phyloP scores from a whole-genome alignment of 148 eudicot genomes.

The Salicornia ramosissima region DNA sequence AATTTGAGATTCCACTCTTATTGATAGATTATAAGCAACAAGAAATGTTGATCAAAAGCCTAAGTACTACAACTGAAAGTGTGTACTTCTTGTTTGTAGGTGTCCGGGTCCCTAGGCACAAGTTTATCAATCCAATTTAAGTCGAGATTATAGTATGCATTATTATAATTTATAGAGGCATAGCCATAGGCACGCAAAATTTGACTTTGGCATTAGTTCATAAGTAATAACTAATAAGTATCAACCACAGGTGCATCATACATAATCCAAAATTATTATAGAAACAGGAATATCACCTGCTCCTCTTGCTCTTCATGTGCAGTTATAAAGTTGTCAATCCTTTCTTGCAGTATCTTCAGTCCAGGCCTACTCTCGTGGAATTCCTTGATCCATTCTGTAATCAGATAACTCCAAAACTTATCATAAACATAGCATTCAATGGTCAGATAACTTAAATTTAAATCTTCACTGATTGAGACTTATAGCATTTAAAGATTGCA shows the following conservation, averaged over 20 bases:
- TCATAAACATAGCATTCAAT: neutral
- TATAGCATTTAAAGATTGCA: too few species aligned
- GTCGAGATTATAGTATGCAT: too few species aligned
- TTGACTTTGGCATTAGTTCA: too few species aligned
- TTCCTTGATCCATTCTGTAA: constrained; percentile 69
- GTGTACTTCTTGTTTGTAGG: too few species aligned
- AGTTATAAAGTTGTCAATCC: constrained; percentile 72
- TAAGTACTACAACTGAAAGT: too few species aligned
- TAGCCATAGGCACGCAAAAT: neutral
- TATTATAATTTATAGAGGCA: neutral
- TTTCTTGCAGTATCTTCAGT: constrained; percentile 61
- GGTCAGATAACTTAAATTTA: neutral
- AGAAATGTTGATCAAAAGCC: too few species aligned
- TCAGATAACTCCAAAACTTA: neutral
- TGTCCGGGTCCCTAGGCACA: too few species aligned
- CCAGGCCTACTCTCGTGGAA: constrained; percentile 69
- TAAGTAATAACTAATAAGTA: too few species aligned
- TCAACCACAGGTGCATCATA: neutral
- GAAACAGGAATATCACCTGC: constrained; percentile 45
- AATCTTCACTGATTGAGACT: neutral
- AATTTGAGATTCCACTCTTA: too few species aligned
- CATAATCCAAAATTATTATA: neutral
- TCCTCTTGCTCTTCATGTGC: constrained; percentile 60
- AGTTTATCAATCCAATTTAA: too few species aligned
- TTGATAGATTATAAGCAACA: too few species aligned